phyloP scores from a whole-genome alignment of 2,329 filamentous ascomycete species.

The Trichophyton simii region DNA sequence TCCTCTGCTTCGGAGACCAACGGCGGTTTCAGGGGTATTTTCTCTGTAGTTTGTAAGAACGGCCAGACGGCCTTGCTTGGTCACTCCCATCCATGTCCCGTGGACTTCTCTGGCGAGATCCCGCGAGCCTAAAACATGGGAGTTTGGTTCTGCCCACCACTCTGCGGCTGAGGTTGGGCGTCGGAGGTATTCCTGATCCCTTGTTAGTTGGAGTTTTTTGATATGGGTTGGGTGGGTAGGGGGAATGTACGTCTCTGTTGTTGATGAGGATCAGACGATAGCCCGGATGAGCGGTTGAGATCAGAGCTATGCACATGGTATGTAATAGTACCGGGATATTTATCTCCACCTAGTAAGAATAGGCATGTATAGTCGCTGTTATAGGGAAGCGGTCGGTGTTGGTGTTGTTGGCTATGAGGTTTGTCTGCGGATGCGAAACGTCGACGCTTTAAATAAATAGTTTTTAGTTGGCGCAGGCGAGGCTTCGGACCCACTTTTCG shows the following conservation, averaged over 20 bases:
- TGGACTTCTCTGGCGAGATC: slow-evolving; percentile 48
- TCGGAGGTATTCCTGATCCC: slow-evolving; percentile 46
- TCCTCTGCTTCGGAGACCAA: slow-evolving; percentile 42
- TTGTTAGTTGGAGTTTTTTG: neutral
- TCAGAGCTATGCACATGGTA: slow-evolving; percentile 62
- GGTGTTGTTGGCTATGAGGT: neutral
- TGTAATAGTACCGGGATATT: neutral
- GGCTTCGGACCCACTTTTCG: too few relatives aligned
- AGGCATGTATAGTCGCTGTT: neutral
- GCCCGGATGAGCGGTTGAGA: slow-evolving; percentile 62
- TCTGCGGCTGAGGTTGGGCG: slow-evolving; percentile 47
- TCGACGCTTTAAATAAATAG: too few relatives aligned
- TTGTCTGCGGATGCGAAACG: neutral
- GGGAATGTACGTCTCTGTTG: slow-evolving; percentile 53
- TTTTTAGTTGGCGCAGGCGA: too few relatives aligned
- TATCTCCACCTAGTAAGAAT: neutral
- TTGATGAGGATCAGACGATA: slow-evolving; percentile 65
- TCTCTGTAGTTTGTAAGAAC: slow-evolving; percentile 55
- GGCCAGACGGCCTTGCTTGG: slow-evolving; percentile 47
- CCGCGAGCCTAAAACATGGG: slow-evolving; percentile 47
- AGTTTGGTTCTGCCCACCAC: slow-evolving; percentile 47
- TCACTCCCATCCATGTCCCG: slow-evolving; percentile 54
- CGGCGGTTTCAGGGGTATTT: slow-evolving; percentile 33
- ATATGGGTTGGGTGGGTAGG: neutral
- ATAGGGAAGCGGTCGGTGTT: neutral